Base-by-base conservation (phyloP, 495 filamentous ascomycete species). In the Mycothermus thermophilus region DNA sequence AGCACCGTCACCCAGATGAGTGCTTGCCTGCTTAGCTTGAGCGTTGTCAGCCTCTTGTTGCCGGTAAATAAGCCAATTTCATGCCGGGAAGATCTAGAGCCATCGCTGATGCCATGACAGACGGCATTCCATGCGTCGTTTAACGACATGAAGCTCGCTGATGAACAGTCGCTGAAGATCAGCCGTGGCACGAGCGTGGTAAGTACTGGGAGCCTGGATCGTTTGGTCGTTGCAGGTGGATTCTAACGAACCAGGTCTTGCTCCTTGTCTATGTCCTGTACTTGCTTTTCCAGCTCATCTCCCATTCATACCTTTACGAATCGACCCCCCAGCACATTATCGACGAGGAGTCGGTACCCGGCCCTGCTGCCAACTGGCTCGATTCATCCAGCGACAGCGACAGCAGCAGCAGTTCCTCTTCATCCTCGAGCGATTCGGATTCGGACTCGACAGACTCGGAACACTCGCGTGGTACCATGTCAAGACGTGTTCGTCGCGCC, bases 1-100 rank as follows among this genome's bases (percentile, higher is more conserved):
- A 87, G 74, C 57, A 88, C 80, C 12, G 79, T 90, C 37, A 92
- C 84, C 4, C 83, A 92, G 56, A 92, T 88, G 83, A 92, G 84
- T 48, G 83, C 85, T 23, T 90, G 81, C 62, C 61, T 93, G 36
- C 72, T 93, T 35, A 86, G 79, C 58, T 59, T 93, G 54, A 80
- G 78, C 48, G 84, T 90, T 10, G 82, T 78, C 55, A 88, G 83
- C 58, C 63, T 93, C 15, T 44, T 64, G 25, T 37, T 63, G 13
- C 60, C 60, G 27, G 37, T 33, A 39, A 20, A 30, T 33, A 22
- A 6, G 8, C 21, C 23, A 12, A 1, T 3, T 8, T 5, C 16
- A 20, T 9, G 1, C 5, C 22, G 6, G 22, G 22, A 6, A 6
- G 6, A 25, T 6, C 6, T 25, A 6, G 22, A 25, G 6, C 22